phyloP scores from a whole-genome alignment of 331 rosid species.

The Malus hybrid region DNA sequence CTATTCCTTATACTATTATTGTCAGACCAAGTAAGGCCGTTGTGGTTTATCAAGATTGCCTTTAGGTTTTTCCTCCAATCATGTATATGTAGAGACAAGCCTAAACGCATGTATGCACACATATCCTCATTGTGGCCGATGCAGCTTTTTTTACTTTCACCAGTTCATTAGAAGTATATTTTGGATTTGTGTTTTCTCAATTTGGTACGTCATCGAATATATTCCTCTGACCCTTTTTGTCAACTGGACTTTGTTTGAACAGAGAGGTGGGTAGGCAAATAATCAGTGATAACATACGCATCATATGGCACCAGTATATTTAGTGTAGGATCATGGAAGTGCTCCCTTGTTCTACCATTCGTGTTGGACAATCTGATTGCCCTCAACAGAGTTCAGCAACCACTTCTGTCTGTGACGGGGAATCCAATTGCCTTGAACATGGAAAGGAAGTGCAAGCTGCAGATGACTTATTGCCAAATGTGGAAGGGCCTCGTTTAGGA shows the following conservation, averaged over 20 bases:
- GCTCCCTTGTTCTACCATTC: slow-evolving; percentile 74
- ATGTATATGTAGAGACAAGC: neutral
- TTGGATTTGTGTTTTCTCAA: neutral
- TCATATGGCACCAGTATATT: slow-evolving; percentile 6
- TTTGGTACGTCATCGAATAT: neutral
- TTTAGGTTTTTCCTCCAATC: neutral
- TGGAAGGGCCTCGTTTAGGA: slow-evolving; percentile 40
- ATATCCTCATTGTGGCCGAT: neutral
- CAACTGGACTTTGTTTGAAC: slow-evolving; percentile 29
- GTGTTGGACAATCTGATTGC: slow-evolving; percentile 61
- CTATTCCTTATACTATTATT: neutral
- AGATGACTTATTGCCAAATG: slow-evolving; percentile 29
- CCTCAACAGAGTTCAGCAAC: slow-evolving; percentile 45
- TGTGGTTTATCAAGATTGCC: neutral
- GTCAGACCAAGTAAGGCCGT: neutral
- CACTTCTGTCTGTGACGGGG: slow-evolving; percentile 34
- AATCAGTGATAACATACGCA: neutral
- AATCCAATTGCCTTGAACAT: slow-evolving; percentile 37
- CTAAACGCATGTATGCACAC: neutral
- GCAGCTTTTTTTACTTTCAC: neutral
- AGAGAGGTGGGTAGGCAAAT: slow-evolving; percentile 23
- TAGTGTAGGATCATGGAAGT: slow-evolving; percentile 59
- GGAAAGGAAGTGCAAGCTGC: slow-evolving; percentile 32
- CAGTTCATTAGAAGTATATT: neutral
- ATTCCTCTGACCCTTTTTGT: slow-evolving; percentile 15